phyloP scores from a whole-genome alignment of 2,329 filamentous ascomycete species.

The Leptographium wingfieldii region DNA sequence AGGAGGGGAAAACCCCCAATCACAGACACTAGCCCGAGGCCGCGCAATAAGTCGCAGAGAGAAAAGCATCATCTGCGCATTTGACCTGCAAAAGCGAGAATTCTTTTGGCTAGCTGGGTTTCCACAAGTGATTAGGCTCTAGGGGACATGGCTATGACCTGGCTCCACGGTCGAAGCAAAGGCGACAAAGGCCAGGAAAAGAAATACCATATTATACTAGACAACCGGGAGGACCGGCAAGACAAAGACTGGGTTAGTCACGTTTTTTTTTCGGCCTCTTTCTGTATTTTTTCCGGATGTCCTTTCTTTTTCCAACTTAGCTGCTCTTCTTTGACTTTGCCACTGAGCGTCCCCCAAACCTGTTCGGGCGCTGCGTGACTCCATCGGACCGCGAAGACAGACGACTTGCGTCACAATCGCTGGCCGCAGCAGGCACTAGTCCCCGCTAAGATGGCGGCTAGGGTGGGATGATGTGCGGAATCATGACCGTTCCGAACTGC shows the following conservation, averaged over 20 bases:
- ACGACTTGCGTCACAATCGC: not conserved
- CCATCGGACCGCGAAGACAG: not conserved
- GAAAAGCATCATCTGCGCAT: too few species aligned
- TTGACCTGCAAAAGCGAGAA: too few species aligned
- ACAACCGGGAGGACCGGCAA: slow-evolving; percentile 1
- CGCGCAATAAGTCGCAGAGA: too few species aligned
- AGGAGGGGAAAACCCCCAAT: too few species aligned
- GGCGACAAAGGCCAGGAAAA: not conserved
- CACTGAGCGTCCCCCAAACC: not conserved
- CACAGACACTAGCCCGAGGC: too few species aligned
- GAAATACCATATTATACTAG: not conserved
- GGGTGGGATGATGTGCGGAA: not conserved
- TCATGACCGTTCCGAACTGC: not conserved
- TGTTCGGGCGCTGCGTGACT: not conserved
- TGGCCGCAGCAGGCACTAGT: not conserved
- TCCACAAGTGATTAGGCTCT: not conserved
- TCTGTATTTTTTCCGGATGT: not conserved
- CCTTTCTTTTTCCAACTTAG: not conserved
- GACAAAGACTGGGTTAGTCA: slow-evolving; percentile 12
- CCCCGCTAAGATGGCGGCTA: not conserved
- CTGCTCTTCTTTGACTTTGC: not conserved
- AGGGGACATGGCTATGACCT: not conserved
- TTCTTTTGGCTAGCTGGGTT: not conserved
- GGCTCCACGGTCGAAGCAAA: not conserved
- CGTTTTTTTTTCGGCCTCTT: not conserved